Conservation (phyloP, 1,139 yeast genomes). For the Taphrina pruni region DNA sequence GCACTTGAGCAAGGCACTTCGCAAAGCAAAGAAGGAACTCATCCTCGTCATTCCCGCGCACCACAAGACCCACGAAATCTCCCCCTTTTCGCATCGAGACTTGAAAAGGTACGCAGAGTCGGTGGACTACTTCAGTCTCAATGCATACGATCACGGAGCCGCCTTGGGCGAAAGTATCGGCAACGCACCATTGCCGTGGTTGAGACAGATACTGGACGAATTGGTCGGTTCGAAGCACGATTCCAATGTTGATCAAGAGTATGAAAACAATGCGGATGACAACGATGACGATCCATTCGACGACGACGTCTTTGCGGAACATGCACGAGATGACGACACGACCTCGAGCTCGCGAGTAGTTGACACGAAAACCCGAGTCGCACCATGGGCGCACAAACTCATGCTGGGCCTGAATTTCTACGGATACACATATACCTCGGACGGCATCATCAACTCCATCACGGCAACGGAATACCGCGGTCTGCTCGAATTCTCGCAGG, state of each 20-base stretch:
- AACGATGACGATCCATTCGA: slow-evolving; percentile 19
- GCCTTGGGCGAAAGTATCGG: slow-evolving; percentile 15
- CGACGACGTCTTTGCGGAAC: slow-evolving; percentile 14
- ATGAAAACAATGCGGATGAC: not conserved
- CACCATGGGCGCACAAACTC: slow-evolving; percentile 5
- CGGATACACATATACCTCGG: slow-evolving; percentile 35
- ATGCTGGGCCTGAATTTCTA: slow-evolving; percentile 32
- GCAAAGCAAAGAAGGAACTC: not conserved
- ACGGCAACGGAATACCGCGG: slow-evolving; percentile 26
- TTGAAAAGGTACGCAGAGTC: not conserved
- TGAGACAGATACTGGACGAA: slow-evolving; percentile 24
- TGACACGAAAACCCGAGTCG: not conserved
- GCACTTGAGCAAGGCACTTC: slow-evolving; percentile 21
- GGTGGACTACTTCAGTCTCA: slow-evolving; percentile 30
- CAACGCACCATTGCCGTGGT: slow-evolving; percentile 36
- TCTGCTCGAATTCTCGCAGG: slow-evolving; percentile 24
- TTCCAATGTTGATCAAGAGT: too few species aligned
- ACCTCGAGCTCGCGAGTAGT: too few species aligned
- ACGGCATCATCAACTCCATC: slow-evolving; percentile 30
- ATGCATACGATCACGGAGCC: slow-evolving; percentile 31
- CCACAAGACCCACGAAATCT: slow-evolving; percentile 6
- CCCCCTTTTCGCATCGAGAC: slow-evolving; percentile 23
- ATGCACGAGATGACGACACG: not conserved
- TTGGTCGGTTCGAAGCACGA: not conserved
- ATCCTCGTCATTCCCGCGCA: slow-evolving; percentile 34